Conservation (phyloP, 495 filamentous ascomycete species). For the Aspergillus asperescens region DNA sequence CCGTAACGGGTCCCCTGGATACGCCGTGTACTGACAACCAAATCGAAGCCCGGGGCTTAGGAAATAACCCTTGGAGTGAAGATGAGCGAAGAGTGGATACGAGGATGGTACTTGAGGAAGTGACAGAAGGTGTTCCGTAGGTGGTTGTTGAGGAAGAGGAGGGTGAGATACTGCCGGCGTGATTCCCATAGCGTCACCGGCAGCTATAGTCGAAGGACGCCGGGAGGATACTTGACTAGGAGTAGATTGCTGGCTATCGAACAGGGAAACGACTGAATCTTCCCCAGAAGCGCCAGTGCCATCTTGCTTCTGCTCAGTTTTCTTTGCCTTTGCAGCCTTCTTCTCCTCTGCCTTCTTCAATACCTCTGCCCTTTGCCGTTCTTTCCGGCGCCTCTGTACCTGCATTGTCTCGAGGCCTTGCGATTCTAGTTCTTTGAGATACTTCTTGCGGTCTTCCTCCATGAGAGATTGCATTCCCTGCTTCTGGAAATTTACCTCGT, state of each 20-base stretch:
- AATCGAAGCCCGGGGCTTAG: conserved; percentile 89
- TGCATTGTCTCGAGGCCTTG: conserved; percentile 44
- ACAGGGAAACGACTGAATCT: conserved; percentile 38
- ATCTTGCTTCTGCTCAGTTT: conserved; percentile 26
- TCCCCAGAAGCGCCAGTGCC: conserved; percentile 20
- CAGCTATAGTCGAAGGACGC: conserved; percentile 11
- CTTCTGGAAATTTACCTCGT: conserved; percentile 65
- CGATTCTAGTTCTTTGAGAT: conserved; percentile 41
- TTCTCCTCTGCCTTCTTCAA: conserved; percentile 41
- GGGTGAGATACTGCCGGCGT: conserved; percentile 59
- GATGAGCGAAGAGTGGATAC: conserved; percentile 54
- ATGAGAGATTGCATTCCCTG: conserved; percentile 53
- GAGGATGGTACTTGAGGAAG: conserved; percentile 45
- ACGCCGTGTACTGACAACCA: conserved; percentile 88
- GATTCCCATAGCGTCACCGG: conserved; percentile 35
- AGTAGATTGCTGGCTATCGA: conserved; percentile 22
- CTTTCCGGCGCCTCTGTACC: conserved; percentile 35
- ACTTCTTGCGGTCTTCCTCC: conserved; percentile 46
- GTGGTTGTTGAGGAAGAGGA: conserved; percentile 36
- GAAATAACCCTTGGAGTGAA: conserved; percentile 78
- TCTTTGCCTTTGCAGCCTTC: conserved; percentile 31
- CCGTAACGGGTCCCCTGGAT: conserved; percentile 89
- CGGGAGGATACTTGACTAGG: conserved; percentile 23
- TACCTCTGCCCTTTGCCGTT: conserved; percentile 33
- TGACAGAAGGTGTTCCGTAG: conserved; percentile 27